phyloP scores from a whole-genome alignment of 1,284 basidiomycete genomes.

The Rhodotorula sp. region DNA sequence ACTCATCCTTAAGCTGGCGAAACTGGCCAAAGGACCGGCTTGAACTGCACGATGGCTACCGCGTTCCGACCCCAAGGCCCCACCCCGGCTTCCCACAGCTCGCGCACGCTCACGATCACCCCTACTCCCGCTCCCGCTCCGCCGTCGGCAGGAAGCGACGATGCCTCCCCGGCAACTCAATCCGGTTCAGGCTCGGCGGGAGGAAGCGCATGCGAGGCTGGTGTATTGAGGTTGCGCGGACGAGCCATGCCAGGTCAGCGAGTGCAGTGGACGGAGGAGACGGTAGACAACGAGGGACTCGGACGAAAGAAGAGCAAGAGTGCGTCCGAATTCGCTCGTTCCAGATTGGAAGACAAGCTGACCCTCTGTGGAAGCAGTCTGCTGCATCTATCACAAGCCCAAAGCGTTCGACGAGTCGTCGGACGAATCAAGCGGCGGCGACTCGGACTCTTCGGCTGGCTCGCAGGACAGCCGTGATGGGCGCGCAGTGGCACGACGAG shows the following conservation, averaged over 20 bases:
- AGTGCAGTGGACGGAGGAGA: slow-evolving; percentile 74
- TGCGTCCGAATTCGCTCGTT: slow-evolving; percentile 53
- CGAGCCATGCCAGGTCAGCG: slow-evolving; percentile 46
- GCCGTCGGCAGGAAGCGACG: slow-evolving; percentile 10
- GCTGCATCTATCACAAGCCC: slow-evolving; percentile 83
- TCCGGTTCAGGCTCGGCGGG: background rate
- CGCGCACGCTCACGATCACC: slow-evolving; percentile 45
- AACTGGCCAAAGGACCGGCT: no score
- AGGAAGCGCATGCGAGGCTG: slow-evolving; percentile 22
- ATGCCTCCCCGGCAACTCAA: background rate
- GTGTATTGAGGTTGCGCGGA: slow-evolving; percentile 50
- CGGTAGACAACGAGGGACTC: slow-evolving; percentile 76
- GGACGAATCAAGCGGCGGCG: slow-evolving; percentile 52
- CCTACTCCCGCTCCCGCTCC: slow-evolving; percentile 14
- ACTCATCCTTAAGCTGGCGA: no score
- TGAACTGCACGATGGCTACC: slow-evolving; percentile 2
- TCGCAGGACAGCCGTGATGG: slow-evolving; percentile 26
- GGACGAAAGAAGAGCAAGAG: slow-evolving; percentile 81
- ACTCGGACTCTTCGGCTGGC: slow-evolving; percentile 11
- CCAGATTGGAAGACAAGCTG: no score
- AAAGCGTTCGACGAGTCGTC: slow-evolving; percentile 55
- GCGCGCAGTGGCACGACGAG: background rate
- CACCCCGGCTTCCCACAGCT: slow-evolving; percentile 30
- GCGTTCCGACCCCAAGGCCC: background rate
- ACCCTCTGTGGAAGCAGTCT: slow-evolving; percentile 57